phyloP scores from a whole-genome alignment of 441 rosid genomes.

The Croton laevigatus region DNA sequence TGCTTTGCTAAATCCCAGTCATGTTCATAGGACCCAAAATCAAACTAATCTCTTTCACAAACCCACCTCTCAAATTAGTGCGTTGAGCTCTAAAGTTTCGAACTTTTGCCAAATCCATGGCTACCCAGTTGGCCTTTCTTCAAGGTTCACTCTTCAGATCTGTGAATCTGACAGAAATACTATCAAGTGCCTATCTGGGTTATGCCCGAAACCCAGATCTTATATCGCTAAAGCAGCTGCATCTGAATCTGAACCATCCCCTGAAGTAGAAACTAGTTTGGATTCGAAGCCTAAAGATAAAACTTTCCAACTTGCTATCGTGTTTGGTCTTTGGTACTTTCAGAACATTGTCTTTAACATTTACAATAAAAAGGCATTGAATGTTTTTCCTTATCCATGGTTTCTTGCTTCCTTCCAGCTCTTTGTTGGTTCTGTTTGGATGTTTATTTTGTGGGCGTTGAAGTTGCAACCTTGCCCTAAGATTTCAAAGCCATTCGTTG shows the following conservation, averaged over 20 bases:
- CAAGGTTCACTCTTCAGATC: slow-evolving; percentile 35
- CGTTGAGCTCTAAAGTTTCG: slow-evolving; percentile 15
- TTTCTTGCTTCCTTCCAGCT: slow-evolving; percentile 97
- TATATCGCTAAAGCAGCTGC: slow-evolving; percentile 38
- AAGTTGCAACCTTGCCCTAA: slow-evolving; percentile 79
- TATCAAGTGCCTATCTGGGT: slow-evolving; percentile 24
- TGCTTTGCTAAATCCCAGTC: slow-evolving; percentile 32
- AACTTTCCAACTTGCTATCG: slow-evolving; percentile 64
- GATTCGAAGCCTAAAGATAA: slow-evolving; percentile 34
- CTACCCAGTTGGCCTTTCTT: slow-evolving; percentile 37
- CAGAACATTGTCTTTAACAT: slow-evolving; percentile 92
- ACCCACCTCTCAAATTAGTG: slow-evolving; percentile 19
- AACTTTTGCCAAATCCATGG: slow-evolving; percentile 22
- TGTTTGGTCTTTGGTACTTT: slow-evolving; percentile 86
- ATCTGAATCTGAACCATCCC: slow-evolving; percentile 39
- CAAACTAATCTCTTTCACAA: slow-evolving; percentile 30
- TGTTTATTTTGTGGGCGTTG: slow-evolving; percentile 72
- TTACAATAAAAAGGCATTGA: slow-evolving; percentile 84
- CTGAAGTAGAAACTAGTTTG: slow-evolving; percentile 39
- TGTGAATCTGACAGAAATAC: slow-evolving; percentile 21
- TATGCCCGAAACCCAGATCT: slow-evolving; percentile 36
- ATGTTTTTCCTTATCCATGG: slow-evolving; percentile 93
- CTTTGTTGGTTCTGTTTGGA: slow-evolving; percentile 85
- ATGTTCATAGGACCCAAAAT: slow-evolving; percentile 32
- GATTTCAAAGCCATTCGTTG: slow-evolving; percentile 70